phyloP scores from a whole-genome alignment of 208 protist genomes.

The Crithidia brevicula region DNA sequence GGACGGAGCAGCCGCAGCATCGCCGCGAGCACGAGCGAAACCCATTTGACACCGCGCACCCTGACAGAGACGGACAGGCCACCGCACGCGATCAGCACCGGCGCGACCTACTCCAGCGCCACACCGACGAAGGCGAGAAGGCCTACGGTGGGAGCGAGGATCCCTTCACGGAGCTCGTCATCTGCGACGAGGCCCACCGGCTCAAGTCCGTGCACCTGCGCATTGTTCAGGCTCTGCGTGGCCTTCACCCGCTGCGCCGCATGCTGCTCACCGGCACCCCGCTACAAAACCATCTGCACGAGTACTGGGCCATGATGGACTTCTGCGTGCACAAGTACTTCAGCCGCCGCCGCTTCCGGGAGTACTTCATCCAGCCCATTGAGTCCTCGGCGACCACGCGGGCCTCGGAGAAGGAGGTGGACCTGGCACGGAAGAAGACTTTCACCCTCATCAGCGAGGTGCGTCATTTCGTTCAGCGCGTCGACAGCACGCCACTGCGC shows the following conservation, averaged over 20 bases:
- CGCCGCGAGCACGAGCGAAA: no score
- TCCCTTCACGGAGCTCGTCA: constrained; percentile 81
- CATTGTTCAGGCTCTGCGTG: constrained; percentile 62
- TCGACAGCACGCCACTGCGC: constrained; percentile 70
- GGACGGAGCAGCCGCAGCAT: no score
- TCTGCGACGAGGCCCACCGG: constrained; percentile 94
- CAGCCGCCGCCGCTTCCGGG: constrained; percentile 60
- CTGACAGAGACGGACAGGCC: no score
- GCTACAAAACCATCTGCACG: constrained; percentile 92
- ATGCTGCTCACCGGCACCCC: constrained; percentile 93
- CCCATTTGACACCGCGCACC: no score
- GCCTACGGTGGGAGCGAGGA: constrained; percentile 37
- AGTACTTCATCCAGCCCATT: constrained; percentile 84
- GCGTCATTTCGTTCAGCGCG: constrained; percentile 80
- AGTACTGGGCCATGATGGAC: constrained; percentile 93
- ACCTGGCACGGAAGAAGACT: constrained; percentile 70
- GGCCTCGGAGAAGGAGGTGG: constrained; percentile 61
- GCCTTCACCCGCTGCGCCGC: constrained; percentile 78
- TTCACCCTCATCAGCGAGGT: constrained; percentile 84
- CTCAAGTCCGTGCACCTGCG: constrained; percentile 89
- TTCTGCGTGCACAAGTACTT: constrained; percentile 87
- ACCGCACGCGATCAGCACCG: constrained; percentile 12
- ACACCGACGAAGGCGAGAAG: constrained; percentile 38
- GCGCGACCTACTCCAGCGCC: constrained; percentile 7
- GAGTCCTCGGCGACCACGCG: constrained; percentile 52